Base-by-base conservation (phyloP, 257 asterid species). In the Thymus mandschuricus region DNA sequence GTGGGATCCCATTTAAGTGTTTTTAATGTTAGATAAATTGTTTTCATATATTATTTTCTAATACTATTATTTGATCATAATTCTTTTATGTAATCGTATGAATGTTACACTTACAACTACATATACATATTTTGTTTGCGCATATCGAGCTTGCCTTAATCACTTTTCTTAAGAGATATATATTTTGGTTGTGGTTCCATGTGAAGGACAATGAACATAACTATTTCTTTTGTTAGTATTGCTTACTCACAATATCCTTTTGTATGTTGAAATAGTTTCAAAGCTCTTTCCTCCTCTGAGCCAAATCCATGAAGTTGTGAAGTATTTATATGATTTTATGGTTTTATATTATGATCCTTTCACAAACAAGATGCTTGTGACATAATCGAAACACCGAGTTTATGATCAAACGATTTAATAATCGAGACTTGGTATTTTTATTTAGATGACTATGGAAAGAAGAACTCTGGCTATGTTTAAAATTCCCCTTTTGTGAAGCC, bases 321-420 rank as follows among this genome's bases (percentile, higher is more conserved):
- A 27, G 8, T 51, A n/a, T 43, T 43, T 50, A 50, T 8, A 50
- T 50, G 59, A 13, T 38, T 29, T n/a, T 13, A 31, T 35, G 31
- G 41, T 70, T 46, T 60, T 34, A 70, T 9, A 60, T 10, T 29
- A 63, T 29, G 45, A 63, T 64, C 6, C 58, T 72, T 13, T 43
- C 15, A 27, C 35, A 3, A 10, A 3, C 21, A 10, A 56, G 62
- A 31, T 56, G 62, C 21, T 13, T 56, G 41, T 30, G 30, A 30
- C 15, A 55, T 28, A 8, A 29, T 10, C 29, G 13, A 51, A 51
- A 1, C 3, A 15, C 3, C 3, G 58, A 3, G 58, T 59, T 59
- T 59, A 34, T 34, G 8, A 33, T n/a, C 38, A 35, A 3, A n/a
- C 8, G 49, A 44, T 4, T 62, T 71, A 55, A 35, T 73, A 59